Evolutionary conservation across 73 alveolate species (phyloP), one percentile per base, ranked within the genome.

Genomic region (Paramecium bursaria): DNA sequence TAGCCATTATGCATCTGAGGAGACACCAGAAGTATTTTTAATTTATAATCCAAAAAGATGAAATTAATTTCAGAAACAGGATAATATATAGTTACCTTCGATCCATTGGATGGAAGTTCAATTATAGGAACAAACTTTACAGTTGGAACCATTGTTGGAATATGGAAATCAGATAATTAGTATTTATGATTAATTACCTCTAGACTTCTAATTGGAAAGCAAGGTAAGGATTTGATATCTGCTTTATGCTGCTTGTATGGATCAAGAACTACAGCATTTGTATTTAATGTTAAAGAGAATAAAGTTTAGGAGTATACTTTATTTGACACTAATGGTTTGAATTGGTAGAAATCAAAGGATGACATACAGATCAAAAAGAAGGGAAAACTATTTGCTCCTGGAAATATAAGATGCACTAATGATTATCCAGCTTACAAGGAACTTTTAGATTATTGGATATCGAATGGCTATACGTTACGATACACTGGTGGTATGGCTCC

Each of bases 401-500:
- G 96, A 60, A 92, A 92, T 79, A 74, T 88, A 48, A 73, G 95
- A 42, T 88, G 96, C 2, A 90, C 92, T 6, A 74, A 75, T 54
- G 94, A 92, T 57, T 86, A 57, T 22, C 86, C 86, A 14, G 91
- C 88, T 15, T 91, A 89, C 86, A 67, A 74, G 57, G 82, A 86
- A 39, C 67, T 89, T 60, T 47, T 89, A 60, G 75, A 76, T 26
- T 75, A 86, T 75, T 94, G 90, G 91, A 75, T 91, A 88, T 85
- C 80, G 77, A 73, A 94, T 88, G 92, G 94, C 73, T 91, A 75
- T 82, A 90, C 94, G 55, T 75, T 94, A 14, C 86, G 98, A 85
- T 95, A 95, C 79, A 82, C 98, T 7, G 98, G 97, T n/a, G 98
- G 96, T 23, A 52, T 92, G 94, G 97, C 91, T 11, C 97, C 96